These are phyloP conservation scores for Mollisia scopiformis DNA, from an alignment of 2,329 filamentous ascomycete species.

Conservation along the genomic window DNA sequence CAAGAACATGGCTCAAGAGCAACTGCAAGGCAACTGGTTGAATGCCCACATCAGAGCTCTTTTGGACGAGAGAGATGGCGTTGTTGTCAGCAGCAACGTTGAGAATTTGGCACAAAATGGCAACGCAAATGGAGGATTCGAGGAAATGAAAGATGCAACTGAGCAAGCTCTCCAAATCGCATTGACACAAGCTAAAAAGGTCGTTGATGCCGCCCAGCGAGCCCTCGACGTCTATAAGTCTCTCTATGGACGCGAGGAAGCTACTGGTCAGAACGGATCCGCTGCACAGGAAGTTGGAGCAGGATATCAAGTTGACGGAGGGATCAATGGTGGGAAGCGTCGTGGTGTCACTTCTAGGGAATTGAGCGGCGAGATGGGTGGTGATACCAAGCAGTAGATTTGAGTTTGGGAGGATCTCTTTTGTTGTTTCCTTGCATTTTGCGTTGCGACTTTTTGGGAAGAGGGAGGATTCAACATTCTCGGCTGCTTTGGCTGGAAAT, in stretches of 20 bases:
- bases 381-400: slow-evolving; percentile 50
- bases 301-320: not conserved
- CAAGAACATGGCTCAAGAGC: slow-evolving; percentile 48
- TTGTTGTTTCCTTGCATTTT: slow-evolving; percentile 18
- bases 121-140: slow-evolving; percentile 29
- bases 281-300: not conserved
- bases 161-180: slow-evolving; percentile 46
- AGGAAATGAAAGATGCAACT: slow-evolving; percentile 41
- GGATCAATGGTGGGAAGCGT: not conserved
- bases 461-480: not conserved
- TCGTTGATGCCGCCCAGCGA: slow-evolving; percentile 10
- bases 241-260: not conserved
- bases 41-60: slow-evolving; percentile 44
- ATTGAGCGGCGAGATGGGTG: slow-evolving; percentile 63
- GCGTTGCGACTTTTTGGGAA: not conserved
- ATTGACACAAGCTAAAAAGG: slow-evolving; percentile 38
- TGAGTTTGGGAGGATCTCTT: slow-evolving; percentile 6
- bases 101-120: slow-evolving; percentile 58
- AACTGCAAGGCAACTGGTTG: slow-evolving; percentile 53
- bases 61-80: slow-evolving; percentile 63
- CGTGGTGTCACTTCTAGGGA: slow-evolving; percentile 51
- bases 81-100: slow-evolving; percentile 72
- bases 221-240: slow-evolving; percentile 16
- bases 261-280: not conserved
- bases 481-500: no score